Conservation (phyloP, 768 basidiomycete genomes). For the Macrolepiota albuminosa region DNA sequence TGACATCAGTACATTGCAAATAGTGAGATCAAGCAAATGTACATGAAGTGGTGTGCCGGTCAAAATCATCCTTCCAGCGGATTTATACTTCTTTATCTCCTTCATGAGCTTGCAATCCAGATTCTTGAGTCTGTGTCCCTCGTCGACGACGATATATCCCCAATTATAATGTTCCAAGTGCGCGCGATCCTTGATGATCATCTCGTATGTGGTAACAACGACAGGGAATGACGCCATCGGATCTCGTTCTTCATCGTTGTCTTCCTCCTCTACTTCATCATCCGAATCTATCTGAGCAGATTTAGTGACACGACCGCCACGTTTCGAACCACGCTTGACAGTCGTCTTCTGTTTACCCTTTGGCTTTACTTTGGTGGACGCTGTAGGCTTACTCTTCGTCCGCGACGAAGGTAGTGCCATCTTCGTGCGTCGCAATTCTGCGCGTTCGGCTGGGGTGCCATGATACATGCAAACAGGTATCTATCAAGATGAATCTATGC, state of each 20-base stretch:
- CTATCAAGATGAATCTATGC: slow-evolving; percentile 27
- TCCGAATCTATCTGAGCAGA: background rate
- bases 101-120: slow-evolving; percentile 85
- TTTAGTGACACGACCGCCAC: slow-evolving; percentile 8
- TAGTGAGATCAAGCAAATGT: slow-evolving; percentile 19
- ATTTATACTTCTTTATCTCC: slow-evolving; percentile 83
- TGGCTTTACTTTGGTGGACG: slow-evolving; percentile 9
- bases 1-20: background rate
- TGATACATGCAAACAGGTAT: slow-evolving; percentile 91
- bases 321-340: slow-evolving; percentile 11
- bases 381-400: slow-evolving; percentile 1
- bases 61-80: slow-evolving; percentile 86
- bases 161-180: slow-evolving; percentile 61
- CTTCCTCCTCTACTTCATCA: slow-evolving; percentile 9
- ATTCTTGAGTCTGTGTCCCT: slow-evolving; percentile 95
- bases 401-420: slow-evolving; percentile 36
- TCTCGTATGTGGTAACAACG: slow-evolving; percentile 90
- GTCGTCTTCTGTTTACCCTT: slow-evolving; percentile 15
- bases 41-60: slow-evolving; percentile 97
- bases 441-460: slow-evolving; percentile 77
- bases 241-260: slow-evolving; percentile 16
- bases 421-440: slow-evolving; percentile 63
- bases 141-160: slow-evolving; percentile 95
- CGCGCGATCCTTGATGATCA: slow-evolving; percentile 78
- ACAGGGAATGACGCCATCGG: slow-evolving; percentile 52